Evolutionary conservation across 306 rosid genomes (phyloP), one percentile per base, ranked within the genome.

Genomic region (Medicago lupulina): DNA sequence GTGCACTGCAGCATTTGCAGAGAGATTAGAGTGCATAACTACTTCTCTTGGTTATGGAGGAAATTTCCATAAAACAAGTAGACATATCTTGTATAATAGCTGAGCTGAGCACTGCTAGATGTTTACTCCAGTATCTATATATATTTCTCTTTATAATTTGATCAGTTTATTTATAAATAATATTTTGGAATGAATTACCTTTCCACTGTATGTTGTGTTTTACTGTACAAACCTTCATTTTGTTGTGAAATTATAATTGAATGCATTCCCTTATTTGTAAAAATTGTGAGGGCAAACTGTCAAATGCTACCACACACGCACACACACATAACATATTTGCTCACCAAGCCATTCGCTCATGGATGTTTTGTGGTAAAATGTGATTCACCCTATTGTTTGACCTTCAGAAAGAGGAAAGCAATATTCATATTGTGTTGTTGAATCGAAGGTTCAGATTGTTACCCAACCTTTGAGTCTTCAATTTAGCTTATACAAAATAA

Each of bases 261-360:
- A 57, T 59, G 1, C 0, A 55, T 28, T 53, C 15, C 28, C 21
- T 25, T 59, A 12, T 64, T 2, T 5, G 13, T 31, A 28, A 46
- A 77, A 44, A 6, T 7, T 23, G 63, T 13, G 9, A 19, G 0
- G 4, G 50, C 28, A 17, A 58, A 46, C 49, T 11, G 49, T 23
- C 25, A 62, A 28, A 69, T 72, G 74, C 11, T 41, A 69, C 31
- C 83, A 55, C 69, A 54, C 7, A 34, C 53, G 43, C 83, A 55
- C 69, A 54, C 6, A 31, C 53, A 54, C 70, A 38, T 7, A 58
- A 67, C 64, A 66, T 44, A 14, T 67, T 44, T 66, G 57, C 34
- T 44, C 44, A 55, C 75, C 14, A 31, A 73, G 83, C 69, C 54
- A 13, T 79, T 34, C n/a, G n/a, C n/a, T n/a, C n/a, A n/a, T 54